Conservation (phyloP, 139 green algal genomes). For the Chlamydomonas urium region DNA sequence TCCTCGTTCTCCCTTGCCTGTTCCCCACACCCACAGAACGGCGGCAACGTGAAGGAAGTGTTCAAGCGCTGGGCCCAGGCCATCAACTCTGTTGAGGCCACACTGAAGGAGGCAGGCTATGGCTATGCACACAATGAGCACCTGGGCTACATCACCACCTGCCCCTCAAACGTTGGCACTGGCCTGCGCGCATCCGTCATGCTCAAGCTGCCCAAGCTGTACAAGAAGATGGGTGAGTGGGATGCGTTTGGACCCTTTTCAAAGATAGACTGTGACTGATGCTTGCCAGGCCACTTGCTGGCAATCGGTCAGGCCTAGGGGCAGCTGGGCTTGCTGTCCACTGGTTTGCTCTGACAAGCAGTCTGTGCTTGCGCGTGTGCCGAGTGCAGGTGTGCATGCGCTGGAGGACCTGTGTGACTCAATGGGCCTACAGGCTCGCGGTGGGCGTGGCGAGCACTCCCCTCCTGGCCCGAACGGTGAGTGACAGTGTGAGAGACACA, state of each 20-base stretch:
- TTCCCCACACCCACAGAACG: too few relatives aligned
- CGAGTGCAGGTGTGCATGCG: too few relatives aligned
- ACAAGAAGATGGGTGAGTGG: slow-evolving; percentile 14
- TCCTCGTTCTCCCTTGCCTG: too few relatives aligned
- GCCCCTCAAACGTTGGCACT: neutral
- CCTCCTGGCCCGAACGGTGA: slow-evolving; percentile 1
- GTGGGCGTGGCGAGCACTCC: slow-evolving; percentile 4
- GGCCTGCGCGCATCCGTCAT: slow-evolving; percentile 5
- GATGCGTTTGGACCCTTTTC: too few relatives aligned
- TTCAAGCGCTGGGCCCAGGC: slow-evolving; percentile 8
- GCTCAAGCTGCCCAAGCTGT: slow-evolving; percentile 10
- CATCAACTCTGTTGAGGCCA: slow-evolving; percentile 7
- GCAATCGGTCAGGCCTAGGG: too few relatives aligned
- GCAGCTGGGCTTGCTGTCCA: too few relatives aligned
- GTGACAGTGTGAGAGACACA: too few relatives aligned
- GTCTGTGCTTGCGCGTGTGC: too few relatives aligned
- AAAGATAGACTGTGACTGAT: too few relatives aligned
- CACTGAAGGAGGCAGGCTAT: neutral
- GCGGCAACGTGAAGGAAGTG: slow-evolving; percentile 6
- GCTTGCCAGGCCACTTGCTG: too few relatives aligned
- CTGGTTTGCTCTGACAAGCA: too few relatives aligned
- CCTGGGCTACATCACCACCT: slow-evolving; percentile 11
- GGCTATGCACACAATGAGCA: neutral
- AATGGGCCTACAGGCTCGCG: slow-evolving; percentile 3
- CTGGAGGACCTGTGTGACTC: slow-evolving; percentile 2